Conservation (phyloP, 2,329 filamentous ascomycete genomes). For the Cladosporium sp. region DNA sequence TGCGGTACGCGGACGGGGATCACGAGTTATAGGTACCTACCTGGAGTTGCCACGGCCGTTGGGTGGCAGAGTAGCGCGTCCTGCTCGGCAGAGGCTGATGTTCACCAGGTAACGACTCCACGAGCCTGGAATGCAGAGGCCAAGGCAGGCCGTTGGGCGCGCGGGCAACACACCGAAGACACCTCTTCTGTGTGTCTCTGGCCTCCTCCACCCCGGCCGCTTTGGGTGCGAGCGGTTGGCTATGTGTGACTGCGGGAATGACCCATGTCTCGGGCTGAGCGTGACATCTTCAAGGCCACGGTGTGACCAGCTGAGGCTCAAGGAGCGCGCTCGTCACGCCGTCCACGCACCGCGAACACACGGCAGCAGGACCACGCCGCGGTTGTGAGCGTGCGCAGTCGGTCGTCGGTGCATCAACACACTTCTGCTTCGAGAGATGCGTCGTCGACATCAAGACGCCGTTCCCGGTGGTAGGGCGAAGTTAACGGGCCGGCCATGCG, state of each 20-base stretch:
- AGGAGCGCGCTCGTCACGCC: neutral
- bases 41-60: constrained; percentile 5
- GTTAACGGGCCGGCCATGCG: neutral
- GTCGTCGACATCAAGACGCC: constrained; percentile 1
- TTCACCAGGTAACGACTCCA: constrained; percentile 11
- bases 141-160: constrained; percentile 6
- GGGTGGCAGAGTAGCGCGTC: neutral
- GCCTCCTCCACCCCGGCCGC: neutral
- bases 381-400: too few relatives aligned
- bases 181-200: constrained; percentile 6
- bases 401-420: neutral
- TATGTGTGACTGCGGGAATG: constrained; percentile 4
- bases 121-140: constrained; percentile 10
- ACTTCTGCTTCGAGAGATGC: neutral
- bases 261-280: constrained; percentile 8
- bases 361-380: neutral
- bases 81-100: constrained; percentile 5
- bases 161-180: constrained; percentile 5
- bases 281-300: constrained; percentile 2
- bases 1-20: constrained; percentile 3
- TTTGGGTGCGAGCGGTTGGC: neutral
- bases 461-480: constrained; percentile 1
- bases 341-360: neutral
- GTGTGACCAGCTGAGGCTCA: neutral
- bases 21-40: constrained; percentile 6